Evolutionary conservation across 208 protist species (phyloP), one percentile per base, ranked within the genome.

Genomic region (Leishmania major): DNA sequence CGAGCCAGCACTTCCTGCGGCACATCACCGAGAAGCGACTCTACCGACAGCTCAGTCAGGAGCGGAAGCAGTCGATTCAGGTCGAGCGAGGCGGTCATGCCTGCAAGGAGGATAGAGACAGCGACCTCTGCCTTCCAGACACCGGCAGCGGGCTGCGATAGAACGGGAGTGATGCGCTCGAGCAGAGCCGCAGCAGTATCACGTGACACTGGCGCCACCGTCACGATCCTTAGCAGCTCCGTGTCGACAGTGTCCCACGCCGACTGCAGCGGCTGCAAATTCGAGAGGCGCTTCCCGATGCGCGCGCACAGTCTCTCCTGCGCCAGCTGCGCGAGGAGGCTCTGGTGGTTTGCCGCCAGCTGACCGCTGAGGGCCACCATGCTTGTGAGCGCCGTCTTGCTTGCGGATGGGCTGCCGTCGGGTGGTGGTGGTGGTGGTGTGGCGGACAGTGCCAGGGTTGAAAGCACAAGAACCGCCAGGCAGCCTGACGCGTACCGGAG

Each of bases 401-500:
- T 49, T 22, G 75, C 10, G 45, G 55, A 45, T 67, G 53, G 53
- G 43, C 37, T n/a, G 62, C 25, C 49, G 43, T 37, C 77, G 22
- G 5, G 25, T 60, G 10, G n/a, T 2, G 86, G 79, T 2, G 86
- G 79, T 5, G 66, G 72, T 3, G 78, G 74, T 31, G 57, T 45
- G 40, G 49, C 19, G 40, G 77, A 17, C 31, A 80, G 62, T 43
- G 37, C 19, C 7, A 84, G 67, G 8, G 85, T 89, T 73, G 83
- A 78, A 11, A 92, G 64, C 22, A 92, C 78, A 2, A 95, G 78
- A 70, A 85, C 89, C 37, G 89, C 84, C 10, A 94, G 84, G 71
- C 90, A 94, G 37, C 93, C 93, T 28, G 89, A 86, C 0, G 92
- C 87, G 84, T 95, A 86, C 11, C 92, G 89, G 72, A 95, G 79